Percentiles rank a stretch among this genome's conserved stretches.
phyloP scores from a whole-genome alignment of 169 alveolate genomes.

The Eimeria sp. region DNA sequence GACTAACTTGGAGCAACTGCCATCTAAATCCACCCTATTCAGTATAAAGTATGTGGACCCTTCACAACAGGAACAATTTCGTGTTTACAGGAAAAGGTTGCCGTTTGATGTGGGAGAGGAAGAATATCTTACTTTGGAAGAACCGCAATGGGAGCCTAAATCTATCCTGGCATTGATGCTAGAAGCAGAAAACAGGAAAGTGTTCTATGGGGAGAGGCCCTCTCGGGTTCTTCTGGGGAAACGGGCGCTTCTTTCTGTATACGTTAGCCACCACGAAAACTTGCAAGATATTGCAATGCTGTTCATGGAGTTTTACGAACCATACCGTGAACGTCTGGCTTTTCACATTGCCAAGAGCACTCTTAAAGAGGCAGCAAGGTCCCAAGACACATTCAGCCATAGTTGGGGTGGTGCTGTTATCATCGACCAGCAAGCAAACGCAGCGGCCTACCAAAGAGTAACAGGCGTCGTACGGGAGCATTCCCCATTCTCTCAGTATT shows the following conservation, averaged over 20 bases:
- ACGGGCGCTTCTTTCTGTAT: constrained; percentile 42
- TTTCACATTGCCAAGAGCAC: constrained; percentile 19
- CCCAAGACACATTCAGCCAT: constrained; percentile 31
- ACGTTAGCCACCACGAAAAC: constrained; percentile 12
- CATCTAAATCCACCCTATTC: not conserved
- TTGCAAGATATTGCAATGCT: constrained; percentile 42
- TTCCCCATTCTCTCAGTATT: constrained; percentile 47
- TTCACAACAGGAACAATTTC: not conserved
- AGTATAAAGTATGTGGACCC: not conserved
- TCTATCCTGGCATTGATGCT: constrained; percentile 16
- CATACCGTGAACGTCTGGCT: constrained; percentile 11
- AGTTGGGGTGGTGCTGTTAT: constrained; percentile 65
- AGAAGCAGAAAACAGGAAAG: constrained; percentile 33
- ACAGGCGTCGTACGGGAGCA: constrained; percentile 5
- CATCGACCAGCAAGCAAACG: not conserved
- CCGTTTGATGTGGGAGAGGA: constrained; percentile 58
- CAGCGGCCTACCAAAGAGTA: not conserved
- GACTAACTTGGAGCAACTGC: not conserved
- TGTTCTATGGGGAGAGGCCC: constrained; percentile 38
- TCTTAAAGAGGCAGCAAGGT: constrained; percentile 28
- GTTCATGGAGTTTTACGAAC: constrained; percentile 27
- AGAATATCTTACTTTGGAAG: not conserved
- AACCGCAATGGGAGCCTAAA: not conserved
- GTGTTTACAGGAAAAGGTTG: constrained; percentile 1
- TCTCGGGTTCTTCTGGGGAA: not conserved